Evolutionary conservation across 2,329 filamentous ascomycete genomes (phyloP).

Genomic region (Torrubiella hemipterigena): DNA sequence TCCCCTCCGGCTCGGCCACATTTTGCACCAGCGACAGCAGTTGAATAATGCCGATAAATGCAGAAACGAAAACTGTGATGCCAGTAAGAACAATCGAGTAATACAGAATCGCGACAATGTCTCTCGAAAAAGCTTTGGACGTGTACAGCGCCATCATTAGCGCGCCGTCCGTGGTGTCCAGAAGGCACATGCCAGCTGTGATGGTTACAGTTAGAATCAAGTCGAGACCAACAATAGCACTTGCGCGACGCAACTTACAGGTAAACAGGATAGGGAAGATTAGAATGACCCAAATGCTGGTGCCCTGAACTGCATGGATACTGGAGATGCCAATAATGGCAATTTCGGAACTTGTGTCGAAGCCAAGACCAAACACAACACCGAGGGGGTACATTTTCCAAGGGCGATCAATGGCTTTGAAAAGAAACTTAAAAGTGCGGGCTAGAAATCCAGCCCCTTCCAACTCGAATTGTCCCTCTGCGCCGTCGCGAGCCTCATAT

Average conservation of each 20-base stretch:
- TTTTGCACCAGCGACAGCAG: slow-evolving; percentile 68
- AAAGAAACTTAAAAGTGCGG: slow-evolving; percentile 59
- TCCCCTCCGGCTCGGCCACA: slow-evolving; percentile 57
- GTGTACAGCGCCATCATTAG: slow-evolving; percentile 94
- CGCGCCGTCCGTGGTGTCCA: slow-evolving; percentile 87
- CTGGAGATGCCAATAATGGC: slow-evolving; percentile 83
- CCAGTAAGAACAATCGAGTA: slow-evolving; percentile 82
- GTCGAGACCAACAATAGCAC: background rate
- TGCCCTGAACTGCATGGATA: slow-evolving; percentile 75
- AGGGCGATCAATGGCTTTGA: slow-evolving; percentile 59
- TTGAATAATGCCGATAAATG: slow-evolving; percentile 79
- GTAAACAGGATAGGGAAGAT: slow-evolving; percentile 89
- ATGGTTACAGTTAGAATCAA: too few species aligned
- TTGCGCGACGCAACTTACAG: slow-evolving; percentile 29
- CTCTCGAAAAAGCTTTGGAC: slow-evolving; percentile 62
- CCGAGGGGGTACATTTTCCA: slow-evolving; percentile 98
- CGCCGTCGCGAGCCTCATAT: slow-evolving; percentile 15
- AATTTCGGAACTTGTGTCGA: slow-evolving; percentile 92
- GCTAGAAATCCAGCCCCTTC: slow-evolving; percentile 70
- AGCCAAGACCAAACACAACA: slow-evolving; percentile 80
- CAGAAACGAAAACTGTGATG: slow-evolving; percentile 72
- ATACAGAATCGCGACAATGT: slow-evolving; percentile 83
- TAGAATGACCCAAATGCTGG: slow-evolving; percentile 85
- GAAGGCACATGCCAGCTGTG: slow-evolving; percentile 82
- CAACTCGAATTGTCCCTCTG: slow-evolving; percentile 47